Base-by-base conservation (phyloP, 768 basidiomycete genomes). In the Suillus clintonianus region DNA sequence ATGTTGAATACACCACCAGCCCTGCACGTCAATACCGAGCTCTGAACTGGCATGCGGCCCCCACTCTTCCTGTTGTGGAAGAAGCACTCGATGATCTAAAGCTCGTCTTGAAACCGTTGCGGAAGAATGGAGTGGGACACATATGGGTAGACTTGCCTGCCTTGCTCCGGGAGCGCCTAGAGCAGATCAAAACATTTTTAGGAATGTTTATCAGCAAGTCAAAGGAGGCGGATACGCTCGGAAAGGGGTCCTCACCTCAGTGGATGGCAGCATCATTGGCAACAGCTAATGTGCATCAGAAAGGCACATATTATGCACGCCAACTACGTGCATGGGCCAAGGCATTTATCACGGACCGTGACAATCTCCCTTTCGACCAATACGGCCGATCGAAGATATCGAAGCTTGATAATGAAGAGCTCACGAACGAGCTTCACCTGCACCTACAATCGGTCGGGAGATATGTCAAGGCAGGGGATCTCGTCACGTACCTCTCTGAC, bases 371-470 rank as follows among this genome's bases (percentile, higher is more conserved):
- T 7, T 43, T 55, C 5, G 32, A 69, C 53, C 24, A 59, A 6
- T 73, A 70, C 61, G 69, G 72, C 36, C 51, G 65, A 8, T 73
- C 68, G 62, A 63, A 50, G 19, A 51, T 27, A 0, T 62, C 61
- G 11, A 43, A 55, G 30, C 57, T 73, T 3, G 66, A 67, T 8
- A 51, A 66, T 3, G 60, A 66, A 48, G 63, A 70, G 58, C 53
- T 68, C 39, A 51, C 57, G 32, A 11, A 62, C 15, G 66, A 67
- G 42, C 62, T 69, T 9, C 61, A 60, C 14, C 15, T 61, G 5
- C 59, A 64, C 50, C 51, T 66, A 14, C 65, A 70, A 60, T 62
- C 64, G 7, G 45, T 75, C 57, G 74, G 72, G 6, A 69, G 69
- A 45, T 62, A 69, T 22, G 63, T 60, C 63, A 67, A 63, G 19